These are phyloP conservation scores for Entonaema liquescens DNA, from an alignment of 495 filamentous ascomycete species.

Conservation along the genomic window DNA sequence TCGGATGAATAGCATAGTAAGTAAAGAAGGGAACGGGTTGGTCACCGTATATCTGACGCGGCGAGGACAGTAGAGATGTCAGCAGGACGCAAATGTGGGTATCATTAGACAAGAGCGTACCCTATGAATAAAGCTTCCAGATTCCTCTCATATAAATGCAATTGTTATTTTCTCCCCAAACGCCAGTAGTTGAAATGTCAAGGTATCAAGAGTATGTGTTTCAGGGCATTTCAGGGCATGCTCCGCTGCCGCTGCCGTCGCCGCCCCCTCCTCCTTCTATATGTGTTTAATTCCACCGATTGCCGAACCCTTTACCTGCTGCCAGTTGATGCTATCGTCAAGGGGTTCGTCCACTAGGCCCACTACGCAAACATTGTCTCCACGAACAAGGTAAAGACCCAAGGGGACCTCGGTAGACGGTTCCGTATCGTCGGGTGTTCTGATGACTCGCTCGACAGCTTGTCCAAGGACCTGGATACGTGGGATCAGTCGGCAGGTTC, in stretches of 20 bases:
- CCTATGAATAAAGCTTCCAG: slow-evolving; percentile 38
- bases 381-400: slow-evolving; percentile 90
- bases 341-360: slow-evolving; percentile 89
- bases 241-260: neutral
- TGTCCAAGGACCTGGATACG: slow-evolving; percentile 69
- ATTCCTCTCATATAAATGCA: slow-evolving; percentile 38
- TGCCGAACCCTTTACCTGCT: slow-evolving; percentile 82
- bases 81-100: slow-evolving; percentile 42
- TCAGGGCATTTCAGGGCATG: neutral
- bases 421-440: slow-evolving; percentile 81
- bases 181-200: slow-evolving; percentile 41
- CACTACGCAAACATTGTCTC: slow-evolving; percentile 92
- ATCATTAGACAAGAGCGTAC: slow-evolving; percentile 49
- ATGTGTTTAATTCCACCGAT: slow-evolving; percentile 81
- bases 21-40: slow-evolving; percentile 16
- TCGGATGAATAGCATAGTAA: slow-evolving; percentile 43
- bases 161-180: slow-evolving; percentile 27
- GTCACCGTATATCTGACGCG: slow-evolving; percentile 34
- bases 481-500: slow-evolving; percentile 9
- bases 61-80: slow-evolving; percentile 32
- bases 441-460: slow-evolving; percentile 90
- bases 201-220: slow-evolving; percentile 12
- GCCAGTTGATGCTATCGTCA: slow-evolving; percentile 90
- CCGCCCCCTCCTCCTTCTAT: slow-evolving; percentile 24
- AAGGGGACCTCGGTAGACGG: slow-evolving; percentile 81